Percentiles rank a stretch among this genome's conserved stretches.
Conservation (phyloP, 2,329 filamentous ascomycete genomes). For the Phialophora expanda region DNA sequence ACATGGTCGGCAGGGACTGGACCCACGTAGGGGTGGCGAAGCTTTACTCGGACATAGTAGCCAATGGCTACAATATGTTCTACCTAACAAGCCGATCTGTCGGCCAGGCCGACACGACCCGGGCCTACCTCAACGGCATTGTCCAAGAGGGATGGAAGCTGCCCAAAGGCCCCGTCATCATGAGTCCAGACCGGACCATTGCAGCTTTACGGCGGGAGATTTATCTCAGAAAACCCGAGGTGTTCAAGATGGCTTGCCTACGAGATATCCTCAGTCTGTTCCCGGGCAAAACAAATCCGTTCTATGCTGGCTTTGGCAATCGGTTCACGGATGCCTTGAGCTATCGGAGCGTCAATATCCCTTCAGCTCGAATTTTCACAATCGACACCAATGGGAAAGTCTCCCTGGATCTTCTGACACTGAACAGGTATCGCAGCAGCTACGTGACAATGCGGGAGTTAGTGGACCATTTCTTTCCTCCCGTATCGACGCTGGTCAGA, state of each 20-base stretch:
- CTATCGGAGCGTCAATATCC: constrained; percentile 95
- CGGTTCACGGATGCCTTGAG: constrained; percentile 93
- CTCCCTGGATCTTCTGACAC: constrained; percentile 81
- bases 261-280: constrained; percentile 93
- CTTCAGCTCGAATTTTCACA: constrained; percentile 91
- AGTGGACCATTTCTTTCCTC: constrained; percentile 97
- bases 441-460: constrained; percentile 98
- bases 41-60: constrained; percentile 91
- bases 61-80: constrained; percentile 98
- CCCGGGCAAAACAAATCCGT: constrained; percentile 75
- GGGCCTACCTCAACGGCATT: constrained; percentile 87
- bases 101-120: constrained; percentile 87
- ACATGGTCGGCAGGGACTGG: constrained; percentile 97
- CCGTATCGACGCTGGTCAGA: constrained; percentile 82
- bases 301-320: constrained; percentile 97
- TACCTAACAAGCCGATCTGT: constrained; percentile 94
- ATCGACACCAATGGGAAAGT: constrained; percentile 99
- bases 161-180: constrained; percentile 89
- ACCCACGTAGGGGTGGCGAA: constrained; percentile 96
- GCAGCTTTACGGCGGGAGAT: constrained; percentile 89
- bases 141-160: constrained; percentile 84
- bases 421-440: constrained; percentile 94
- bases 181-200: constrained; percentile 93
- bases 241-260: constrained; percentile 99
- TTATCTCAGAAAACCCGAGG: constrained; percentile 93